Evolutionary conservation across 1,284 basidiomycete species (phyloP).

Genomic region (Trametes versicolor): DNA sequence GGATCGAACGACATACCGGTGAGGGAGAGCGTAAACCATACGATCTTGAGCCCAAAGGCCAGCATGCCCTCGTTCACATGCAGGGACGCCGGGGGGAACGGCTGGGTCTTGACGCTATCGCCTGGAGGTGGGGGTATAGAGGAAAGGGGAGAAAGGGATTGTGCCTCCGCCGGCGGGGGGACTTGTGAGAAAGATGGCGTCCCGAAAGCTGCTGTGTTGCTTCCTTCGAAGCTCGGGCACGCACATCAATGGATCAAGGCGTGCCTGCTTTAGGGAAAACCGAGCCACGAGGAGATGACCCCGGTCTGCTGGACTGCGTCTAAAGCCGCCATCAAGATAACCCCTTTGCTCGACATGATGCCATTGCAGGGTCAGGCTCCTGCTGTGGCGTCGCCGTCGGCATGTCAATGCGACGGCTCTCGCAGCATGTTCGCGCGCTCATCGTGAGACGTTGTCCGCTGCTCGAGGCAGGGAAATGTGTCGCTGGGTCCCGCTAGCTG

Average conservation of each 20-base stretch:
- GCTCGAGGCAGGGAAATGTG: not conserved
- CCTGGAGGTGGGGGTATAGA: conserved; percentile 23
- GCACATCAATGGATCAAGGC: conserved; percentile 29
- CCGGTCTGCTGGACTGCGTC: conserved; percentile 6
- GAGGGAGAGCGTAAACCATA: conserved; percentile 45
- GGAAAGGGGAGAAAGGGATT: conserved; percentile 24
- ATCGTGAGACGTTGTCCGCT: not conserved
- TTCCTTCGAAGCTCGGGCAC: conserved; percentile 22
- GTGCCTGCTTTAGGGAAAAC: conserved; percentile 15
- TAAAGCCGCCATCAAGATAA: conserved; percentile 31
- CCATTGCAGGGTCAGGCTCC: conserved; percentile 7
- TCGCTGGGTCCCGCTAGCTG: conserved; percentile 1
- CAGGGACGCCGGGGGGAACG: conserved; percentile 29
- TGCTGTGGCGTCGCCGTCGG: conserved; percentile 3
- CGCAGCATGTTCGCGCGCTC: not conserved
- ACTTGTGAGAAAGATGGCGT: conserved; percentile 31
- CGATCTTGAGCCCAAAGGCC: conserved; percentile 43
- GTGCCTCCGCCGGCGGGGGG: conserved; percentile 20
- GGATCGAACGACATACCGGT: conserved; percentile 37
- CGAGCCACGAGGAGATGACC: conserved; percentile 21
- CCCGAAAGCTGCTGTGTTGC: conserved; percentile 25
- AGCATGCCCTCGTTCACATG: conserved; percentile 40
- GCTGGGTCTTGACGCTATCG: conserved; percentile 20
- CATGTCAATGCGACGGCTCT: conserved; percentile 8
- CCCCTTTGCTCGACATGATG: conserved; percentile 21